Conservation (phyloP, 2,329 filamentous ascomycete species). For the Fusarium subtropicale region DNA sequence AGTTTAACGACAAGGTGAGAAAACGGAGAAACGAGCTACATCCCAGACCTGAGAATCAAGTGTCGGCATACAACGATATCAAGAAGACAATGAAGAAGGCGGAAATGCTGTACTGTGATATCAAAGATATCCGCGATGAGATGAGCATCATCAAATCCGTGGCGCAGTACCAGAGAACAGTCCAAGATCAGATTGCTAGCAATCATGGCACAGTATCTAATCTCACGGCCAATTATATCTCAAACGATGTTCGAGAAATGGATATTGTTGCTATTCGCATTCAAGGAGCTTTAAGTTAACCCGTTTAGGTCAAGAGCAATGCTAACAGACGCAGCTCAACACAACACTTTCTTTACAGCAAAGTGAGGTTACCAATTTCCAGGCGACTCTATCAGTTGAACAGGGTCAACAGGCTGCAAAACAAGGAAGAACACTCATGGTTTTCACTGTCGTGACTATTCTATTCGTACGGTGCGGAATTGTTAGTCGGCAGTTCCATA, state of each 20-base stretch:
- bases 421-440: background rate
- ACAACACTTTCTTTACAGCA: constrained; percentile 31
- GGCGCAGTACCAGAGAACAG: constrained; percentile 18
- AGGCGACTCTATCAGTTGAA: background rate
- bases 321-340: constrained; percentile 8
- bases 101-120: constrained; percentile 5
- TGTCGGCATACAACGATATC: background rate
- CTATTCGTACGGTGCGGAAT: background rate
- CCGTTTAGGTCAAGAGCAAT: too few species aligned
- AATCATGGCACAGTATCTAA: background rate
- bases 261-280: constrained; percentile 31
- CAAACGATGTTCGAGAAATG: constrained; percentile 33
- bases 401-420: background rate
- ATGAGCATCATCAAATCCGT: constrained; percentile 35
- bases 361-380: background rate
- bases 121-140: constrained; percentile 45
- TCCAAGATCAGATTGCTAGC: constrained; percentile 5
- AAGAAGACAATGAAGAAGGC: constrained; percentile 1
- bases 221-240: constrained; percentile 7
- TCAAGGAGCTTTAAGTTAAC: constrained; percentile 19
- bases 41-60: too few species aligned
- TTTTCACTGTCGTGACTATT: background rate
- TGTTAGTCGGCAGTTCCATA: rapidly evolving
- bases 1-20: constrained; percentile 34
- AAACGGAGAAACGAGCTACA: constrained; percentile 26